Evolutionary conservation across 768 basidiomycete genomes (phyloP).

Genomic region (Astraeus odoratus): DNA sequence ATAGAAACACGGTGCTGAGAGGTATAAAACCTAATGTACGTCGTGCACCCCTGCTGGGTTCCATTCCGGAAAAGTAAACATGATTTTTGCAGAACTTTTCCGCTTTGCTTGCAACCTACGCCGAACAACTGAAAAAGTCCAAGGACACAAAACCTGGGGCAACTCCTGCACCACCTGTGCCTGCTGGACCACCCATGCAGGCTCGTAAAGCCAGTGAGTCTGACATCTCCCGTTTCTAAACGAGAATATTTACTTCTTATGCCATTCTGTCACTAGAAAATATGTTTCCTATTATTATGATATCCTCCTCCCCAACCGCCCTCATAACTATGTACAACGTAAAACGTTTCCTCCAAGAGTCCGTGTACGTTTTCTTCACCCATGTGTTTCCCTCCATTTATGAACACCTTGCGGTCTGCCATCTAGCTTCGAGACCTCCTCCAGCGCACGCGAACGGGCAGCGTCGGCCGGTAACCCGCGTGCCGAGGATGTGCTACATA

Average conservation of each 20-base stretch:
- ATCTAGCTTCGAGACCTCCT: constrained; percentile 64
- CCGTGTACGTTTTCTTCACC: constrained; percentile 43
- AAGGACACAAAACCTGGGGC: constrained; percentile 59
- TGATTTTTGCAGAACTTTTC: constrained; percentile 62
- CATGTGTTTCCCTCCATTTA: neutral
- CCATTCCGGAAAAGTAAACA: neutral
- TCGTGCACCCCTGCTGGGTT: neutral
- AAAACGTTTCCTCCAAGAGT: constrained; percentile 87
- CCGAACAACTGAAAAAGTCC: constrained; percentile 73
- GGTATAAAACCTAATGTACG: constrained; percentile 81
- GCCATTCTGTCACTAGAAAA: constrained; percentile 38
- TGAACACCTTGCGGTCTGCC: neutral
- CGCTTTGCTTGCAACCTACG: constrained; percentile 54
- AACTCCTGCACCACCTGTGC: constrained; percentile 29
- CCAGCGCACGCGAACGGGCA: constrained; percentile 64
- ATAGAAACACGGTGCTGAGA: constrained; percentile 76
- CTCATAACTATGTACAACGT: constrained; percentile 99
- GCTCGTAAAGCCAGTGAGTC: constrained; percentile 66
- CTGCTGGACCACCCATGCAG: constrained; percentile 34
- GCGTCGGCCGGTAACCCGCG: constrained; percentile 64
- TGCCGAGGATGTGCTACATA: constrained; percentile 80
- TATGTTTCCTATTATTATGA: constrained; percentile 92
- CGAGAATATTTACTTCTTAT: neutral
- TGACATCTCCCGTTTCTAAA: neutral
- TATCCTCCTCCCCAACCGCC: constrained; percentile 88